phyloP scores from a whole-genome alignment of 176 grass and related monocot species.

The Thinopyrum elongatum region DNA sequence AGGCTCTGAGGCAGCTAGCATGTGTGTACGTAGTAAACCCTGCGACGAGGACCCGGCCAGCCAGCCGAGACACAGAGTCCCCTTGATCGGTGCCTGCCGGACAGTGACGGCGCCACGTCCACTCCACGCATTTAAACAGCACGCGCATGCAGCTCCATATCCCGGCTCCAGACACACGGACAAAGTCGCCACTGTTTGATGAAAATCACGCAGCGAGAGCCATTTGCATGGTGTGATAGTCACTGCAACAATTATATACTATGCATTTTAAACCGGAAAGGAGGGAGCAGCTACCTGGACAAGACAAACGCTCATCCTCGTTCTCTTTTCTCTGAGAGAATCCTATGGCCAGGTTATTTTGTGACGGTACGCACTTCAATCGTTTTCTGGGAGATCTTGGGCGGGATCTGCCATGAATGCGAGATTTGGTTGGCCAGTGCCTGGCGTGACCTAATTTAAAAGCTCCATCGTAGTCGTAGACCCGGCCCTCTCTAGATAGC shows the following conservation, averaged over 20 bases:
- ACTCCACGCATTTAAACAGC: not conserved
- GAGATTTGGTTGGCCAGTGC: slow-evolving; percentile 23
- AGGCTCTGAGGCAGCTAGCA: not conserved
- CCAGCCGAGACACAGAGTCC: not conserved
- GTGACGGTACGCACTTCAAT: not conserved
- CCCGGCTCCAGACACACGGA: not conserved
- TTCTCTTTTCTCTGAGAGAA: not conserved
- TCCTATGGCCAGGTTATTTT: not conserved
- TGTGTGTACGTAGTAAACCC: not conserved
- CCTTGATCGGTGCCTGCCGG: not conserved
- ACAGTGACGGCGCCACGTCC: not conserved
- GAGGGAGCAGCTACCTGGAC: not conserved
- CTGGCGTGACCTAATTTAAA: slow-evolving; percentile 21
- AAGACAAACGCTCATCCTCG: not conserved
- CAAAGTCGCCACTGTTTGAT: not conserved
- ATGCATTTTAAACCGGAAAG: too few species aligned
- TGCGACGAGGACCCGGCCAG: not conserved
- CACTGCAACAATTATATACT: not conserved
- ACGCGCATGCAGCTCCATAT: not conserved
- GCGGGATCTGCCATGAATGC: slow-evolving; percentile 21
- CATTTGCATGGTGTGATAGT: not conserved
- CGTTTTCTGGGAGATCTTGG: slow-evolving; percentile 26
- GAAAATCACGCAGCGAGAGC: not conserved
- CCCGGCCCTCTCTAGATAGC: too few species aligned
- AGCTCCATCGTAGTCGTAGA: not conserved